Conservation (phyloP, 2,329 filamentous ascomycete genomes). For the Fusarium xylarioides region DNA sequence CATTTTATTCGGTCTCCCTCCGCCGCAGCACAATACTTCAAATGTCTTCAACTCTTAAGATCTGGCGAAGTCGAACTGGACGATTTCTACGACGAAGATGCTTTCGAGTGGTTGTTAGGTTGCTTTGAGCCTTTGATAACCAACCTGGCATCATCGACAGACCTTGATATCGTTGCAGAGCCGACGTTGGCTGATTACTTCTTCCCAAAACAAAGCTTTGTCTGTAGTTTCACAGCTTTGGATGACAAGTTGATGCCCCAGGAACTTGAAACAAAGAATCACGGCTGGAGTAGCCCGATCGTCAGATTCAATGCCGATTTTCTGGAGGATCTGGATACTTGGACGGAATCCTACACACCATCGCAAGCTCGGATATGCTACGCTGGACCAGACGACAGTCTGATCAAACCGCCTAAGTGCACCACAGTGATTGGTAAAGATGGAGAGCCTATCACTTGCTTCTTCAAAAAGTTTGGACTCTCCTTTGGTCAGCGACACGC, state of each 20-base stretch:
- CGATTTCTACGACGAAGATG: neutral
- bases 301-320: neutral
- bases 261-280: accelerated
- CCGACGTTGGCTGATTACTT: neutral
- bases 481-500: neutral
- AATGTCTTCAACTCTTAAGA: neutral
- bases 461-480: neutral
- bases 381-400: neutral
- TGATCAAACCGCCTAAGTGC: neutral
- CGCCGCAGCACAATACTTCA: neutral
- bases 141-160: neutral
- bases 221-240: accelerated
- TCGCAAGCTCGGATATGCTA: neutral
- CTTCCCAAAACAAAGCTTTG: neutral
- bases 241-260: neutral
- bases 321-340: neutral
- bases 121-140: neutral
- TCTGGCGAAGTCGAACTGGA: neutral
- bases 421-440: accelerated
- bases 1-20: neutral
- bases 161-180: accelerated
- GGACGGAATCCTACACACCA: neutral
- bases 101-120: neutral
- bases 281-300: neutral
- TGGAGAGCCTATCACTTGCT: neutral